Conservation (phyloP, 352 stramenopile genomes). For the Pythium pyrilobum region DNA sequence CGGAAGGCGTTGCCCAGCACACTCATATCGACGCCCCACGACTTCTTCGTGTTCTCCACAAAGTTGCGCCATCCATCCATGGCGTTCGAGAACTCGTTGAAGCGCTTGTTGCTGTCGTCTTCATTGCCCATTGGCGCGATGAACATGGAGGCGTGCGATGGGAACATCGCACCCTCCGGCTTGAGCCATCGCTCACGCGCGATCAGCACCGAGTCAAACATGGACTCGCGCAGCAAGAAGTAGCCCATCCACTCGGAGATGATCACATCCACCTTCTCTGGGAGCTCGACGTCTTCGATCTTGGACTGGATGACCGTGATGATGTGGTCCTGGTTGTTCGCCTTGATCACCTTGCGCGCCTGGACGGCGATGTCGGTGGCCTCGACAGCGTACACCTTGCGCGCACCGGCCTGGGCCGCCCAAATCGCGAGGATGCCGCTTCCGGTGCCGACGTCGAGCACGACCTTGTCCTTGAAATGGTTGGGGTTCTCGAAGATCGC, state of each 20-base stretch:
- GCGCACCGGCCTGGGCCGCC: constrained; percentile 97
- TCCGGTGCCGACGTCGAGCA: constrained; percentile 99
- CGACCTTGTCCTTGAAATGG: constrained; percentile 98
- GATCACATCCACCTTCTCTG: constrained; percentile 99
- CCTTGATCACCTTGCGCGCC: constrained; percentile 93
- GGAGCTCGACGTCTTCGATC: constrained; percentile 97
- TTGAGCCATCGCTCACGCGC: constrained; percentile 97
- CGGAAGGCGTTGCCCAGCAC: constrained; percentile 85
- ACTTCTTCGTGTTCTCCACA: constrained; percentile 89
- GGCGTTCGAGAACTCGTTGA: constrained; percentile 74
- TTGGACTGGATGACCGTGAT: constrained; percentile 98
- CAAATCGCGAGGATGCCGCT: constrained; percentile 98
- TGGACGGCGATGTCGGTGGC: constrained; percentile 98
- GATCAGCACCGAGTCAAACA: constrained; percentile 98
- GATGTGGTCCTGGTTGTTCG: constrained; percentile 95
- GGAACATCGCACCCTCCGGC: constrained; percentile 96
- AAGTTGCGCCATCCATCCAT: constrained; percentile 85
- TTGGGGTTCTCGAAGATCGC: constrained; percentile 97
- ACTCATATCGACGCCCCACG: constrained; percentile 98
- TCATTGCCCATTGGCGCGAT: constrained; percentile 96
- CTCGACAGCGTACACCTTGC: constrained; percentile 96
- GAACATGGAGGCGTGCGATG: constrained; percentile 97
- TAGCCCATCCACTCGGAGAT: constrained; percentile 99
- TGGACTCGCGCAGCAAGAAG: constrained; percentile 98
- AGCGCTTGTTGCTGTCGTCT: constrained; percentile 82